These are phyloP conservation scores for Lipomyces orientalis DNA, from an alignment of 805 yeast genomes.

Conservation along the genomic window DNA sequence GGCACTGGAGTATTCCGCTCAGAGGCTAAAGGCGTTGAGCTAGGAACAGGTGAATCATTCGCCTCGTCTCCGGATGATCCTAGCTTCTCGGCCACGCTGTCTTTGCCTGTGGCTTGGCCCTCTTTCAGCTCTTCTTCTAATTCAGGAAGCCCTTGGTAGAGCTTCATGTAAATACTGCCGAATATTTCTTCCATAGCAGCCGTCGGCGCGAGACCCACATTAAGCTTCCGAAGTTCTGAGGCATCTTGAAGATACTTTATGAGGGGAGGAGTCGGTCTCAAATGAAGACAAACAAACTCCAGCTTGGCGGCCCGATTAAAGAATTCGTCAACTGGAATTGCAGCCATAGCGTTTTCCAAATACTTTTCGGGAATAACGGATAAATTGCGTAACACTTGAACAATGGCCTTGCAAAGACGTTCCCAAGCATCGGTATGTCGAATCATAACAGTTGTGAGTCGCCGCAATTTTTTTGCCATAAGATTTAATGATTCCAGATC, in stretches of 20 bases:
- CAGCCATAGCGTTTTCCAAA: slow-evolving; percentile 26
- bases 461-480: slow-evolving; percentile 74
- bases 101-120: not conserved
- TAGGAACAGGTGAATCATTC: slow-evolving; percentile 1
- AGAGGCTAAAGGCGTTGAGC: not conserved
- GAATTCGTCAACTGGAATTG: slow-evolving; percentile 47
- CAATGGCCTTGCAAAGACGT: slow-evolving; percentile 54
- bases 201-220: slow-evolving; percentile 82
- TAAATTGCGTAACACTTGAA: slow-evolving; percentile 52
- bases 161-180: slow-evolving; percentile 61
- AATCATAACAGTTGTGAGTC: slow-evolving; percentile 78
- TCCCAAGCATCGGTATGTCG: slow-evolving; percentile 72
- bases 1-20: slow-evolving; percentile 6
- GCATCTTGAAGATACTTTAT: slow-evolving; percentile 53
- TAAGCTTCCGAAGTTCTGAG: slow-evolving; percentile 68
- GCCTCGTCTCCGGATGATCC: slow-evolving; percentile 6
- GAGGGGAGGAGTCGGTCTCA: slow-evolving; percentile 22
- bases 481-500: slow-evolving; percentile 66
- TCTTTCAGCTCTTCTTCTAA: slow-evolving; percentile 18
- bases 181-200: slow-evolving; percentile 68
- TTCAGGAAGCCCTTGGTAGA: slow-evolving; percentile 46
- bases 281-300: slow-evolving; percentile 33
- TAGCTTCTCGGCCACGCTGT: not conserved
- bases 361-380: slow-evolving; percentile 42
- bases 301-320: slow-evolving; percentile 48